phyloP scores from a whole-genome alignment of 2,329 filamentous ascomycete genomes.

The Aspergillus sp. region DNA sequence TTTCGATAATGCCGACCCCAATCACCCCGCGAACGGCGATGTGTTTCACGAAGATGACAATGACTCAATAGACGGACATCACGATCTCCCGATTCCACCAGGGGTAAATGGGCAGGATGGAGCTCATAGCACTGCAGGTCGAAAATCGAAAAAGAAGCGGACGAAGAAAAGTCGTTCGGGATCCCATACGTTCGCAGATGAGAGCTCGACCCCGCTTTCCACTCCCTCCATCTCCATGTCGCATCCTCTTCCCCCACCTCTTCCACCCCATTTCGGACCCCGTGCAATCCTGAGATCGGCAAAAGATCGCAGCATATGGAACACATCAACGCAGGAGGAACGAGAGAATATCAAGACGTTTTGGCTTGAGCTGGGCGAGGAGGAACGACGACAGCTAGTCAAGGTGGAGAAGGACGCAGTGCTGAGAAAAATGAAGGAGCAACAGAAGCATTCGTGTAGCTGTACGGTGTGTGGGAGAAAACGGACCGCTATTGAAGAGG shows the following conservation, averaged over 20 bases:
- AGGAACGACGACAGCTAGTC: conserved; percentile 89
- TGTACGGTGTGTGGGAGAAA: conserved; percentile 97
- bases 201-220: conserved; percentile 35
- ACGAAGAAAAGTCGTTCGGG: conserved; percentile 31
- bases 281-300: conserved; percentile 46
- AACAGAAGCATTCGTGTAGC: conserved; percentile 98
- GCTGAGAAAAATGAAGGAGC: conserved; percentile 98
- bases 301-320: conserved; percentile 86
- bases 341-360: conserved; percentile 97
- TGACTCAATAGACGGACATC: conserved; percentile 33
- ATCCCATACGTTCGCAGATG: conserved; percentile 32
- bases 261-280: conserved; percentile 38
- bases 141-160: conserved; percentile 40
- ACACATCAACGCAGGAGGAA: conserved; percentile 89
- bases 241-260: conserved; percentile 38
- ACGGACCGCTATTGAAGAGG: conserved; percentile 94
- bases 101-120: conserved; percentile 6
- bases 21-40: conserved; percentile 47
- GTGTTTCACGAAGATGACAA: conserved; percentile 54
- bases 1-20: conserved; percentile 29
- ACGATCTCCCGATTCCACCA: conserved; percentile 12
- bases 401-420: conserved; percentile 99
- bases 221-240: conserved; percentile 41
- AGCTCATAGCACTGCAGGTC: conserved; percentile 18
- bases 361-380: conserved; percentile 90